Conservation (phyloP, 768 basidiomycete species). For the Naganishia friedmannii region DNA sequence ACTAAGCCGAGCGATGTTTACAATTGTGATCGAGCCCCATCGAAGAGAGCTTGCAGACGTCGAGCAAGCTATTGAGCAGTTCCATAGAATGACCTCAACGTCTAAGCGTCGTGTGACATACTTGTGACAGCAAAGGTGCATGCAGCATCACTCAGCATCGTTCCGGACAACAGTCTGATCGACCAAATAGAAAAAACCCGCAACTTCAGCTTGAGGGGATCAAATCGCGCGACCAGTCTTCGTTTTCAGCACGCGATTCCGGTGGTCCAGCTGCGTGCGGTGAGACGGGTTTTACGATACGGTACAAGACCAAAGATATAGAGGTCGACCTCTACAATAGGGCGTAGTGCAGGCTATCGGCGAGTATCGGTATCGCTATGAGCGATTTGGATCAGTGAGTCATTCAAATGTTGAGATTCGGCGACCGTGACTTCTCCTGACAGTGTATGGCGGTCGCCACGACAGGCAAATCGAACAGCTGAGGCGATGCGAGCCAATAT, state of each 20-base stretch:
- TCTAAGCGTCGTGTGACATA: neutral
- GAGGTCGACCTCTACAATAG: neutral
- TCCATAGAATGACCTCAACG: neutral
- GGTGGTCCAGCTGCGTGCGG: neutral
- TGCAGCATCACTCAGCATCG: neutral
- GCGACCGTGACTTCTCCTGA: neutral
- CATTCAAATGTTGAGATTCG: neutral
- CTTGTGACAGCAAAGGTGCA: neutral
- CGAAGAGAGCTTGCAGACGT: too few species aligned
- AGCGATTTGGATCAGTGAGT: conserved; percentile 30
- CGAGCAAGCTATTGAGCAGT: neutral
- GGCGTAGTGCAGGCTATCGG: neutral
- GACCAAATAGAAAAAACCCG: neutral
- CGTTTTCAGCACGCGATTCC: neutral
- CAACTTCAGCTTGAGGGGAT: neutral
- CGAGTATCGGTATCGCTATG: conserved; percentile 6
- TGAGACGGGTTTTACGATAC: neutral
- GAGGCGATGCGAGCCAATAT: conserved; percentile 82
- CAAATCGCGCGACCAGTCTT: neutral
- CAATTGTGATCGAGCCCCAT: neutral
- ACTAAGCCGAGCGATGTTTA: neutral
- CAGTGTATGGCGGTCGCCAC: neutral
- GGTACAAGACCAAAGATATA: neutral
- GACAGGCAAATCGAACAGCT: conserved; percentile 28
- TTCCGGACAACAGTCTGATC: neutral